Base-by-base conservation (phyloP, 305 asterid species). In the Solanum hybrid region DNA sequence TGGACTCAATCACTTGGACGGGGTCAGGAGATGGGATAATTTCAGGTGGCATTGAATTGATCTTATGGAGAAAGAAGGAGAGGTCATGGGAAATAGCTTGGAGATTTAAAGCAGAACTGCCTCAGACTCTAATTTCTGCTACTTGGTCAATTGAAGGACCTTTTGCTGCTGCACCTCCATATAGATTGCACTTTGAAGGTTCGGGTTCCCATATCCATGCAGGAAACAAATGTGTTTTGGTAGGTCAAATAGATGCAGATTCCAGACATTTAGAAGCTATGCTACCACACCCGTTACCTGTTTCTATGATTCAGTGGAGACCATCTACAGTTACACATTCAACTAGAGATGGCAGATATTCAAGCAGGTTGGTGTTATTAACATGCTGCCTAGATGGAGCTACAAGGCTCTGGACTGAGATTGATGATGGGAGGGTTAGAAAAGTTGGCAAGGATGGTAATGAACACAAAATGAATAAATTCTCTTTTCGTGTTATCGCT, bases 401-500 rank as follows among this genome's bases (percentile, higher is more conserved):
- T 91, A 98, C 94, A 86, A 96, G 98, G 93, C 93, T 97, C 89
- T 97, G 99, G 99, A 95, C 96, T 92, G 98, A 96, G 92, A 93
- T 91, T 92, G 98, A 95, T 92, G 98, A 96, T 92, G 97, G 97
- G 90, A 93, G 94, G 96, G 91, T 91, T 89, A 95, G 92, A 92
- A 95, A 93, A 91, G 82, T 92, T 90, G 95, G 96, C 88, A 97
- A 94, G 92, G 98, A 94, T 86, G 88, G 88, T 88, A 84, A 71
- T 92, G 98, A 96, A 91, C 96, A 92, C 92, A 96, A 92, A 93
- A 79, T 87, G 27, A 85, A 89, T 24, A 92, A 87, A 89, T 89
- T 91, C 88, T 93, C 94, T 71, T 96, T 97, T 93, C 94, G 92
- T 76, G 98, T 96, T 90, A 90, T 95, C 88, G 95, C 98, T 90